Base-by-base conservation (phyloP, 1,284 basidiomycete genomes). In the Austroboletus niveus region DNA sequence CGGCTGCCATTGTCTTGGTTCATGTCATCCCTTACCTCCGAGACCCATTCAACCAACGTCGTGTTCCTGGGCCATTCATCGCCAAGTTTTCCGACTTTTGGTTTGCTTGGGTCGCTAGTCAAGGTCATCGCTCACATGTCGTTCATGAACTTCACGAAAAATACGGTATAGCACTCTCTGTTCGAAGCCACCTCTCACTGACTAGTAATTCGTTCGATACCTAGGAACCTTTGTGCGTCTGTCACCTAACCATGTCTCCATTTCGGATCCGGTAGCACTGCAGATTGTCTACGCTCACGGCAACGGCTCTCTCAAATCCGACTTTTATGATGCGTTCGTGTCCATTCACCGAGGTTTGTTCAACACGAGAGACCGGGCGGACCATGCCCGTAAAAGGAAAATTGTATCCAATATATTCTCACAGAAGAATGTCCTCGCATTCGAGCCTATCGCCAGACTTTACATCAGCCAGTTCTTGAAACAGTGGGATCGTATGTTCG, bases 371-470 rank as follows among this genome's bases (percentile, higher is more conserved):
- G 84, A 87, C 57, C 79, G 93, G 43, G 68, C 72, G 6, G 90
- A 94, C 58, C 94, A 97, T 69, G 80, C 92, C 0, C 84, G 92
- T 50, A 94, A 94, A 72, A 84, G 92, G 69, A 94, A 93, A 72
- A 89, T 94, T 55, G 83, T 95, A 38, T 87, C 90, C 2, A 85
- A 93, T 69, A 89, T 93, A 55, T 95, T 94, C 72, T 85, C 90
- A 8, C 87, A 87, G 66, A 91, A 93, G 72, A 88, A 80, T 58
- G 81, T 94, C 15, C 69, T 89, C 55, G 88, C 89, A 62, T 93
- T 88, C 60, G 90, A 94, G 69, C 87, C 88, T 0, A 81, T 90
- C 58, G 81, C 90, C 51, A 76, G 83, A 17, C 62, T 75, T 15
- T 87, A 89, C 65, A 78, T 92, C 30, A 63, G 60, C 6, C 72